These are phyloP conservation scores for Penicillium maclennaniae DNA, from an alignment of 495 filamentous ascomycete genomes.

Conservation along the genomic window DNA sequence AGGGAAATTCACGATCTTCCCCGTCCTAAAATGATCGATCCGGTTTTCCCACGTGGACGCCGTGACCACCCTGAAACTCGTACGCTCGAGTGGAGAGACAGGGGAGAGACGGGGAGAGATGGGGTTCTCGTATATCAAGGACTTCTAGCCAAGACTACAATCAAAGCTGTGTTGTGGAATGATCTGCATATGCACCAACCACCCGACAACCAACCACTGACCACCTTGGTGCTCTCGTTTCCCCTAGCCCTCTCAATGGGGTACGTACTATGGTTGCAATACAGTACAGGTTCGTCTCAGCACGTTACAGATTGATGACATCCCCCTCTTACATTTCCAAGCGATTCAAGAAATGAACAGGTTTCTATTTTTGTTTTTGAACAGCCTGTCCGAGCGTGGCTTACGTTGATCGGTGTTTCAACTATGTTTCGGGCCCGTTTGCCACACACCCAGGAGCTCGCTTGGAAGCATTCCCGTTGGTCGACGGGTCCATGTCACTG, in stretches of 20 bases:
- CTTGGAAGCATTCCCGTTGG: not conserved
- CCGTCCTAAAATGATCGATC: conserved; percentile 8
- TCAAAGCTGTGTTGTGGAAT: not conserved
- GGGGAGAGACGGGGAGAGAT: not conserved
- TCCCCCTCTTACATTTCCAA: conserved; percentile 5
- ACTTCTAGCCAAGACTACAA: not conserved
- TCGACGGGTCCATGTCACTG: not conserved
- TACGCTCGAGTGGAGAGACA: not conserved
- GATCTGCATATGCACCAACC: not conserved
- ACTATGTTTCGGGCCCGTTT: conserved; percentile 10
- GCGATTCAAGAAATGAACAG: conserved; percentile 9
- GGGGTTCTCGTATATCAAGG: too few species aligned
- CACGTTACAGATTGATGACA: conserved; percentile 7
- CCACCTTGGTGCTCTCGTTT: not conserved
- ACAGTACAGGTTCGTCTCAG: not conserved
- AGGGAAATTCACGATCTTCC: not conserved
- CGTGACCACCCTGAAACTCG: conserved; percentile 15
- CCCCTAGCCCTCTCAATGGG: not conserved
- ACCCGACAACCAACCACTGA: too few species aligned
- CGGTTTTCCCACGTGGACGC: conserved; percentile 17
- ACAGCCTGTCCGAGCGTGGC: conserved; percentile 1
- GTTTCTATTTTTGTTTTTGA: conserved; percentile 9
- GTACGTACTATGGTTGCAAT: not conserved
- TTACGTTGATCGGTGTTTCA: conserved; percentile 13
- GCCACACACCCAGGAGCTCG: conserved; percentile 5